phyloP scores from a whole-genome alignment of 345 rosid species.

The Linum trigynum region DNA sequence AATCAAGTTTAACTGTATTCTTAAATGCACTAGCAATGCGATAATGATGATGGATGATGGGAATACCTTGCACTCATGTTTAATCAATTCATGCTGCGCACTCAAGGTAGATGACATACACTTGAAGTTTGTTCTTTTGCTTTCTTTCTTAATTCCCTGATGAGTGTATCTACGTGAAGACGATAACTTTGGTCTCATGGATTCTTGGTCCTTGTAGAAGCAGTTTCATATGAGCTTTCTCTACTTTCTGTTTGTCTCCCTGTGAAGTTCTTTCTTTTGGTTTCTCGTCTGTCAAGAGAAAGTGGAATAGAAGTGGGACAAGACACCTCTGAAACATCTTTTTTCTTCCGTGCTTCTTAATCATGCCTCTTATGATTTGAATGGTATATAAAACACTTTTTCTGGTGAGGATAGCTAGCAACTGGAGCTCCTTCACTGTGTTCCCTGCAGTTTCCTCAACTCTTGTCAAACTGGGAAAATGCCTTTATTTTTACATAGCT shows the following conservation, averaged over 20 bases:
- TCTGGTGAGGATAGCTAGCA: no score
- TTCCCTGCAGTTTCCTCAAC: neutral
- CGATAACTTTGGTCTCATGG: constrained; percentile 16
- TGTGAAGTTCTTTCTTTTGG: neutral
- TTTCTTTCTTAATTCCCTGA: constrained; percentile 30
- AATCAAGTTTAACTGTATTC: constrained; percentile 83
- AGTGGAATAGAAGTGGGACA: no score
- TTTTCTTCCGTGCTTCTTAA: neutral
- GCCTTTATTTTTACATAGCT: neutral
- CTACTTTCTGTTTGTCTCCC: neutral
- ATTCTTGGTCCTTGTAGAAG: neutral
- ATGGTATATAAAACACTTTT: neutral
- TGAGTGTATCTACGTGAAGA: constrained; percentile 24
- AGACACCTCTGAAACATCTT: neutral
- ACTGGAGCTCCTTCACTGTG: neutral
- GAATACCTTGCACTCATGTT: constrained; percentile 90
- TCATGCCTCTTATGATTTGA: neutral
- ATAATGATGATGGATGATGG: constrained; percentile 95
- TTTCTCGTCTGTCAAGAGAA: neutral
- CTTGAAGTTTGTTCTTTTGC: constrained; percentile 43
- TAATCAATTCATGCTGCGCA: constrained; percentile 88
- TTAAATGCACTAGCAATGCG: constrained; percentile 96
- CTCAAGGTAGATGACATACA: constrained; percentile 84
- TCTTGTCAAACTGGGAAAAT: neutral
- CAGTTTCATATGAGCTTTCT: neutral